Base-by-base conservation (phyloP, 2,329 filamentous ascomycete species). In the Harringtonia lauricola region DNA sequence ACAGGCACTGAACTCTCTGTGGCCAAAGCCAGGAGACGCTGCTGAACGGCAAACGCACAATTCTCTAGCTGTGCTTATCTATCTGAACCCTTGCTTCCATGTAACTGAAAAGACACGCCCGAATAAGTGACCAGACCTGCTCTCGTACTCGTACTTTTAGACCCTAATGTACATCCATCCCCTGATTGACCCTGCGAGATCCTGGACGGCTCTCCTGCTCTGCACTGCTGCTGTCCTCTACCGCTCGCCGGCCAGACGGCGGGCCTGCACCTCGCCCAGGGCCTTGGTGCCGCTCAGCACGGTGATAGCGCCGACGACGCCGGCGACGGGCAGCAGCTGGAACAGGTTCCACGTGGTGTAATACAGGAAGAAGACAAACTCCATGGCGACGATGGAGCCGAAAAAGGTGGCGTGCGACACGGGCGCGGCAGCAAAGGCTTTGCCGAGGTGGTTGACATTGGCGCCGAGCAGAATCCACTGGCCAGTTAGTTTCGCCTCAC, bases 331-430 rank as follows among this genome's bases (percentile, higher is more conserved):
- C 40, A 98, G 70, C 14, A 79, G 79, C 68, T 95, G 83, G 72
- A 96, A 95, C 37, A 98, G 71, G 57, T 82, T 95, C 89, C 90
- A 95, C 57, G 68, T 78, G 42, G 76, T 83, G 66, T 96, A 96
- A 73, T 98, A 98, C 52, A 95, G 66, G 69, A 92, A 90, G 66
- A 98, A 95, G 45, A 95, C 80, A 15, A 76, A 84, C 63, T 98
- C 92, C 70, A 98, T 85, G 19, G 81, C 79, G 33, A 95, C 49
- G 44, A 98, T 79, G 6, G 88, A 95, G 41, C 84, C 85, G 53
- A 94, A 84, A 70, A 96, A 98, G 29, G 88, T 62, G 26, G 70
- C 69, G 60, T 98, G 90, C 6, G 90, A 82, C 36, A 95, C 54
- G 2, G 92, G 90, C 1, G 87, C 85, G 19, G 75, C 70, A 46